Base-by-base conservation (phyloP, 2,329 filamentous ascomycete genomes). In the Aspergillus tanneri region DNA sequence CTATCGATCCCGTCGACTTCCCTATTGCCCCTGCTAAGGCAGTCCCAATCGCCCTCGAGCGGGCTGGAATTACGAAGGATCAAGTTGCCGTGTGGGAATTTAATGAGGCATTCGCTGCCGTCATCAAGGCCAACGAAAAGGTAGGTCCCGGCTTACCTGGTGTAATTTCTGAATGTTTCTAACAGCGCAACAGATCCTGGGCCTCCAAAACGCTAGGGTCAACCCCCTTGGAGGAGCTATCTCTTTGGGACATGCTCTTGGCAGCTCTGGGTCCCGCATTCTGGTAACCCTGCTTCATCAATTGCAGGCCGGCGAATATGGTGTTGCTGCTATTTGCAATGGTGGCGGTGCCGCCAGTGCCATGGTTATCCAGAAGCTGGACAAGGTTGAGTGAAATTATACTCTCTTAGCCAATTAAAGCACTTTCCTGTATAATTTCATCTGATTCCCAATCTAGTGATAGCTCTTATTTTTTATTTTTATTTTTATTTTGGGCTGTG, bases 41-140 rank as follows among this genome's bases (percentile, higher is more conserved):
- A 4, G 92, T 97, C 0, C 90, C 92, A 3, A 83, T 96, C 61
- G 91, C 91, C 9, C 78, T 99, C 42, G 82, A 90, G 71, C 82
- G 91, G 48, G 93, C 93, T 1, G 91, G 92, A 9, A 91, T 99
- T 58, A 89, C 83, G 56, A 90, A 91, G 72, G 87, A 95, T 38
- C 88, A 97, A 69, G 90, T 99, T 37, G 85, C 92, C 4, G 76
- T 96, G 18, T 97, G 93, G 92, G 93, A 97, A 70, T 96, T 99
- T 72, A 99, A 99, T 70, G 93, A 99, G 74, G 93, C 93, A 0
- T 99, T 99, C 67, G 92, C 93, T 22, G 89, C 88, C 4, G 91
- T 96, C 23, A 93, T 96, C 70, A 90, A 93, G 67, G 91, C 92
- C 34, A 96, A 97, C 65, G 86, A 89, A 63, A 91, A 95, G 82